Evolutionary conservation across 441 rosid genomes (phyloP).

Genomic region (Brassica hybrid): DNA sequence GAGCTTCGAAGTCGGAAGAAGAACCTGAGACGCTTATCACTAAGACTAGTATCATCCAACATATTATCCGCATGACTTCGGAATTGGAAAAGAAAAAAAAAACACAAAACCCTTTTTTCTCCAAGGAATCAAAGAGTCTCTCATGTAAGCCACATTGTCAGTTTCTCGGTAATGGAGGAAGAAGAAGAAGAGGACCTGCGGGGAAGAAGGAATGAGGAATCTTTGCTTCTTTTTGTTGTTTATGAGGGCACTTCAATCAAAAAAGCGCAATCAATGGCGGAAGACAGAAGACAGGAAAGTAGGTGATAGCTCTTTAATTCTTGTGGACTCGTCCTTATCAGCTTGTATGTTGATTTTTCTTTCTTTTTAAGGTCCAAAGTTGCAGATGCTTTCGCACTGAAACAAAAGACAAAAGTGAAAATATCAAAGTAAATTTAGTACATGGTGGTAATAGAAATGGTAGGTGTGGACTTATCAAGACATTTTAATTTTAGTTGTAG

Average conservation of each 20-base stretch:
- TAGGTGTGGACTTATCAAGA: too few relatives aligned
- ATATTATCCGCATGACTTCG: conserved; percentile 63
- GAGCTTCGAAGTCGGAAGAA: conserved; percentile 78
- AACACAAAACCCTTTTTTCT: background rate
- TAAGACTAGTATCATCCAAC: conserved; percentile 52
- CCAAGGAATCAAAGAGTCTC: conserved; percentile 16
- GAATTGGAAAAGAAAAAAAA: background rate
- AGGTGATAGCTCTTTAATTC: conserved; percentile 31
- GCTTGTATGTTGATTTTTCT: conserved; percentile 14
- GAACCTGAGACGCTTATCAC: conserved; percentile 54
- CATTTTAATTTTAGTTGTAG: too few relatives aligned
- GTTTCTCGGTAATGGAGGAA: background rate
- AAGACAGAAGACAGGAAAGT: conserved; percentile 35
- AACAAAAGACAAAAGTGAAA: background rate
- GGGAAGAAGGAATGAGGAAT: conserved; percentile 31
- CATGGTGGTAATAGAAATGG: background rate
- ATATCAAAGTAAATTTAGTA: background rate
- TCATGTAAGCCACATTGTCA: conserved; percentile 25
- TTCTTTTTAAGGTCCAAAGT: background rate
- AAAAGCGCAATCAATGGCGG: conserved; percentile 41
- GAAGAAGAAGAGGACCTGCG: conserved; percentile 20
- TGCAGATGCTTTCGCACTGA: background rate
- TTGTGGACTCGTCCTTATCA: background rate
- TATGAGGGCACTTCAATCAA: conserved; percentile 31
- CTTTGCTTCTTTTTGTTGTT: conserved; percentile 14